Base-by-base conservation (phyloP, 805 yeast species). In the Cyberlindnera japonica region DNA sequence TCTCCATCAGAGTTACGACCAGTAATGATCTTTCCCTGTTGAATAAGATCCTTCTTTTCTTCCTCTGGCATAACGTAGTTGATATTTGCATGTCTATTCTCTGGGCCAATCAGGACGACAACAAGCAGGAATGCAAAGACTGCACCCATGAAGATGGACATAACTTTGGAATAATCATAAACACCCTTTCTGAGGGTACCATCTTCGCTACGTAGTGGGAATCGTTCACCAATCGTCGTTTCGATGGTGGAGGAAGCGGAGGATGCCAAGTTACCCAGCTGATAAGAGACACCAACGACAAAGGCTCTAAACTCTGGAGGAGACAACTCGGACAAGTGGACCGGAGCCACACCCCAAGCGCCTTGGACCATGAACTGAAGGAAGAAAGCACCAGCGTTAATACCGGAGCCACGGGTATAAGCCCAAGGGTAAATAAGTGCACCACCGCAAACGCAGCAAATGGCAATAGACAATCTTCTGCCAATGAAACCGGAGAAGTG, bases 231-330 rank as follows among this genome's bases (percentile, higher is more conserved):
- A 47, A 80, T 71, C 16, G 77, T 75, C 14, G 37, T 63, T 61
- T 80, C 83, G 47, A 80, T 80, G n/a, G 86, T 80, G 1, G 83
- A 75, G 2, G 82, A 74, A 4, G 84, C 84, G 28, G 81, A 74
- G 1, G 81, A 74, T 16, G 78, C 79, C 54, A 80, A 67, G 62
- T 80, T 81, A 65, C 87, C 87, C 49, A 80, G 64, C 58, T 81
- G 86, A 57, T 81, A 81, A 18, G 82, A 68, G 23, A 72, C 69
- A 56, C 87, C 87, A 31, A 75, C 72, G 38, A 78, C 75, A 45
- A 80, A 76, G 8, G 85, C 69, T 59, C 81, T 69, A 62, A 74
- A 77, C 44, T 75, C 77, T 15, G 81, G 79, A 42, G 81, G 81
- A 29, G 82, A 69, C 46, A 80, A 65, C 59, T 78, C 83, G 4